Percentiles rank a stretch among this genome's conserved stretches.
These are phyloP conservation scores for Xylariaceae sp. DNA, from an alignment of 2,329 filamentous ascomycete species.

Conservation along the genomic window DNA sequence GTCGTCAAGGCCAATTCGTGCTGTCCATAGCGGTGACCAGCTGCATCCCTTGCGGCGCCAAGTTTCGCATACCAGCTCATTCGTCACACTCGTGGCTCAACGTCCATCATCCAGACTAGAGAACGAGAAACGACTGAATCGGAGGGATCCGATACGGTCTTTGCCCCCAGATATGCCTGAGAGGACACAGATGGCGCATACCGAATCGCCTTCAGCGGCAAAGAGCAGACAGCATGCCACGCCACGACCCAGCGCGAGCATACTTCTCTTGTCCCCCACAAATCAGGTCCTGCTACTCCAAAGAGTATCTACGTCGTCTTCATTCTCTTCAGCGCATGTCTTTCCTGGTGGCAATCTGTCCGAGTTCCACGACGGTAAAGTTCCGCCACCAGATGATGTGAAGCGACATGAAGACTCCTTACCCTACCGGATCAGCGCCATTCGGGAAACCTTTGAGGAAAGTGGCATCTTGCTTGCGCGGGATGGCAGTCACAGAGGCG, in stretches of 20 bases:
- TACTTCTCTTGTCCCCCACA: conserved; percentile 77
- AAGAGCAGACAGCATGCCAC: too few relatives aligned
- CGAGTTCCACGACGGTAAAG: conserved; percentile 65
- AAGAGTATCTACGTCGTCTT: conserved; percentile 74
- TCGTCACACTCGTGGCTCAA: too few relatives aligned
- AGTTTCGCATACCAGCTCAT: too few relatives aligned
- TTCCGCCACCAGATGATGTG: conserved; percentile 41
- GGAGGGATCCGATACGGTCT: too few relatives aligned
- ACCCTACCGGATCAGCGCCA: conserved; percentile 75
- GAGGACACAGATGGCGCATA: background rate
- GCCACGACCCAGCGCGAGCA: conserved; percentile 49
- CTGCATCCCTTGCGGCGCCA: too few relatives aligned
- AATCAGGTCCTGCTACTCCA: conserved; percentile 89
- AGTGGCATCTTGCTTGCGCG: conserved; percentile 54
- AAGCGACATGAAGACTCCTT: conserved; percentile 65
- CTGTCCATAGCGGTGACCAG: too few relatives aligned
- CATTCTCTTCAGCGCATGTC: conserved; percentile 89
- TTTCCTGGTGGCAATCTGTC: conserved; percentile 90
- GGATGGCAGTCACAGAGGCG: conserved; percentile 29
- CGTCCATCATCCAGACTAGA: too few relatives aligned
- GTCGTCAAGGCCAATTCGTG: too few relatives aligned
- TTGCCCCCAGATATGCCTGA: too few relatives aligned
- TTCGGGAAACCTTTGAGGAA: conserved; percentile 93
- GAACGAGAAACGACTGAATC: too few relatives aligned
- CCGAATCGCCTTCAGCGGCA: background rate